A percentile compares a stretch with the other conserved stretches of the same genome.
These are phyloP conservation scores for Colletotrichum tanaceti DNA, from an alignment of 2,329 filamentous ascomycete species.

Conservation along the genomic window DNA sequence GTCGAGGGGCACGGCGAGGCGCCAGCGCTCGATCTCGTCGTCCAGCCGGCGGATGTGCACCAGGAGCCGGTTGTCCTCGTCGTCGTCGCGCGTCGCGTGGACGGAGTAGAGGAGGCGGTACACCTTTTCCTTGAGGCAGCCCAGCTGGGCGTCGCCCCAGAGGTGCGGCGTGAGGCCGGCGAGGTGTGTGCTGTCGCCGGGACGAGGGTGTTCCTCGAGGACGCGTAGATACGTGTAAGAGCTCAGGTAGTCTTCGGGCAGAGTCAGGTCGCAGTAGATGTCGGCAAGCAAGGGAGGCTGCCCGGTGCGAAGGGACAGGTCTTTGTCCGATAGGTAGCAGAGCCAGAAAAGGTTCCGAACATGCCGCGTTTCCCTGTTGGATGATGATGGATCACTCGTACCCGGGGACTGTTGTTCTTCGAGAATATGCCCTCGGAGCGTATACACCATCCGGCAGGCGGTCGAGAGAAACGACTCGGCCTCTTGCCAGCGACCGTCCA, in stretches of 20 bases:
- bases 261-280: neutral
- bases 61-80: slow-evolving; percentile 37
- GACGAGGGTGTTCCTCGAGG: neutral
- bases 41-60: slow-evolving; percentile 46
- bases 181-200: neutral
- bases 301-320: slow-evolving; percentile 43
- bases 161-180: neutral
- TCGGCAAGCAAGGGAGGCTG: slow-evolving; percentile 42
- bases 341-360: slow-evolving; percentile 45
- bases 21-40: slow-evolving; percentile 49
- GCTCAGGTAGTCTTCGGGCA: neutral
- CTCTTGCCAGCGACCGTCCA: slow-evolving; percentile 17
- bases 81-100: neutral
- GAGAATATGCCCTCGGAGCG: neutral
- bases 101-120: slow-evolving; percentile 21
- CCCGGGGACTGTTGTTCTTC: neutral
- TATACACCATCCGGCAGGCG: slow-evolving; percentile 8
- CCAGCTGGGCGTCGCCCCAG: neutral
- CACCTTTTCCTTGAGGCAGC: slow-evolving; percentile 17
- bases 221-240: neutral
- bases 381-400: neutral
- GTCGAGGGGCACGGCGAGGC: slow-evolving; percentile 43
- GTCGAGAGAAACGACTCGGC: slow-evolving; percentile 4
- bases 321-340: slow-evolving; percentile 46
- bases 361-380: neutral